Evolutionary conservation across 495 filamentous ascomycete species (phyloP).

Genomic region (Immersiella caudata): DNA sequence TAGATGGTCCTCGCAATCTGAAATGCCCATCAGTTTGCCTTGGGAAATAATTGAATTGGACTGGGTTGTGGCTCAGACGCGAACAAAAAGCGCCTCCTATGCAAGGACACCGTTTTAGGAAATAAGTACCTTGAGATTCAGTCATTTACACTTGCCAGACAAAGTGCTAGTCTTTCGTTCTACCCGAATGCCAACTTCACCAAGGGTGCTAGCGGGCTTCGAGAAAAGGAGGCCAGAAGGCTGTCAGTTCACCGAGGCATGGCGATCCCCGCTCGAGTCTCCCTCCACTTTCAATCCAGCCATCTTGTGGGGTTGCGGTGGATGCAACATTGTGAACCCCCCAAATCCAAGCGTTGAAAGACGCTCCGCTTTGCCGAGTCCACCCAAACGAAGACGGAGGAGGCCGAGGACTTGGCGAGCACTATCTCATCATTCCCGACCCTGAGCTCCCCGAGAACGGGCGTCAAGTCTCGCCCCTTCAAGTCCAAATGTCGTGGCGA

Average conservation of each 20-base stretch:
- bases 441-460: neutral
- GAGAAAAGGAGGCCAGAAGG: neutral
- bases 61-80: neutral
- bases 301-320: slow-evolving; percentile 3
- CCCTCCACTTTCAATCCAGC: neutral
- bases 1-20: neutral
- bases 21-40: neutral
- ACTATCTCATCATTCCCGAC: neutral
- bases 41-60: neutral
- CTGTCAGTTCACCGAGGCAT: neutral
- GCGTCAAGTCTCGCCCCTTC: neutral
- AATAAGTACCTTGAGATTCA: neutral
- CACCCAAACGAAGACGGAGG: slow-evolving; percentile 17
- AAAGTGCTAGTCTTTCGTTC: neutral
- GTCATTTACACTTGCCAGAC: neutral
- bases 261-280: neutral
- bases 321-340: slow-evolving; percentile 15
- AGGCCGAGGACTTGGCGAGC: slow-evolving; percentile 2
- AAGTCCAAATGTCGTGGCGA: neutral
- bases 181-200: neutral
- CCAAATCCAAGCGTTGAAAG: slow-evolving; percentile 13
- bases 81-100: neutral
- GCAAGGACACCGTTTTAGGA: neutral
- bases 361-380: slow-evolving; percentile 12
- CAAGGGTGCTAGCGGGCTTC: neutral